These are phyloP conservation scores for Naganishia albida DNA, from an alignment of 1,284 basidiomycete species.

Conservation along the genomic window DNA sequence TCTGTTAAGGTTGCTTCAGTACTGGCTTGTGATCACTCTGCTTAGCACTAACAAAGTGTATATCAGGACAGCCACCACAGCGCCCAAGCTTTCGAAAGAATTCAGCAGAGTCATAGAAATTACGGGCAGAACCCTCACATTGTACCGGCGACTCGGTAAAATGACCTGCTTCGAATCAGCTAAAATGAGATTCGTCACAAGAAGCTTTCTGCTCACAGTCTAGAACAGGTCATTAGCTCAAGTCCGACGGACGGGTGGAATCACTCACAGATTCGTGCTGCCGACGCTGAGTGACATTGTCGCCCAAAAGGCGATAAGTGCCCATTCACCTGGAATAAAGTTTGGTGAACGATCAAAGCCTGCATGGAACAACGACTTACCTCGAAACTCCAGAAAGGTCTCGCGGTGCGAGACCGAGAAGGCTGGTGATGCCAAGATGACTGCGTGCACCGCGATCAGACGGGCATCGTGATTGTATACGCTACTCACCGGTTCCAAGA, in stretches of 20 bases:
- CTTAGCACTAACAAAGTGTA: slow-evolving; percentile 60
- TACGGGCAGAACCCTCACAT: slow-evolving; percentile 59
- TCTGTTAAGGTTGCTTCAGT: slow-evolving; percentile 24
- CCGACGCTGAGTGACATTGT: slow-evolving; percentile 82
- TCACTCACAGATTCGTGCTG: slow-evolving; percentile 75
- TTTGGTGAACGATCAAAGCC: too few species aligned
- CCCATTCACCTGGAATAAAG: slow-evolving; percentile 86
- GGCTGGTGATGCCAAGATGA: slow-evolving; percentile 77
- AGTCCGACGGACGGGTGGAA: too few species aligned
- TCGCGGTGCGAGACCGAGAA: slow-evolving; percentile 77
- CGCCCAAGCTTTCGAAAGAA: slow-evolving; percentile 65
- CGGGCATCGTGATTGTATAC: slow-evolving; percentile 7
- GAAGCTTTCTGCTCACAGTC: slow-evolving; percentile 4
- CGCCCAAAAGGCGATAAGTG: slow-evolving; percentile 85
- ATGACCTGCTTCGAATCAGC: slow-evolving; percentile 43
- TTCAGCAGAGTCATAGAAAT: neutral
- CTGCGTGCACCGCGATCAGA: neutral
- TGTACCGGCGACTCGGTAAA: slow-evolving; percentile 75
- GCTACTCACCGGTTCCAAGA: slow-evolving; percentile 53
- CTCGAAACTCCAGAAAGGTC: slow-evolving; percentile 62
- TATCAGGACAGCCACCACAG: slow-evolving; percentile 68
- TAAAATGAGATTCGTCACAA: neutral
- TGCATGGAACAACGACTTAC: slow-evolving; percentile 37
- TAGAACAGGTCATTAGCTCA: slow-evolving; percentile 39
- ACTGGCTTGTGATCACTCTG: too few species aligned